Conservation (phyloP, 352 stramenopile species). For the Stephanocyclus meneghinianus region DNA sequence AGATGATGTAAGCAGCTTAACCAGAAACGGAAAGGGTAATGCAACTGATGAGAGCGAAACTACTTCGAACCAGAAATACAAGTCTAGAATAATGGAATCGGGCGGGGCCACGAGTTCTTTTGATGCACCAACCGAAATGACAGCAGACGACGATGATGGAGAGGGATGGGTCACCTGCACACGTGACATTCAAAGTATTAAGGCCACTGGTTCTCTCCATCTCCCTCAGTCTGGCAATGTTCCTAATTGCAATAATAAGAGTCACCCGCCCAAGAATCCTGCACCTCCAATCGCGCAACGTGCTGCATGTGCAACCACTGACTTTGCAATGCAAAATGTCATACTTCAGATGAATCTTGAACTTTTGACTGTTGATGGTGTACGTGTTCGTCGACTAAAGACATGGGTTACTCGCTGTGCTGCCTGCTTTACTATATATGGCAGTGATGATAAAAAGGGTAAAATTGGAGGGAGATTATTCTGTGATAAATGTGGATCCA, state of each 20-base stretch:
- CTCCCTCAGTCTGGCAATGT: constrained; percentile 4
- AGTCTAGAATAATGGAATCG: constrained; percentile 68
- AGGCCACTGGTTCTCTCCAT: constrained; percentile 50
- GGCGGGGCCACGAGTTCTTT: constrained; percentile 11
- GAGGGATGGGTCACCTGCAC: constrained; percentile 79
- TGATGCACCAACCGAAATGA: constrained; percentile 41
- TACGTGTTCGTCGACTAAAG: constrained; percentile 81
- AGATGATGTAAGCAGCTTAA: constrained; percentile 12
- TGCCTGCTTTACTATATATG: constrained; percentile 93
- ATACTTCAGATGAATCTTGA: constrained; percentile 87
- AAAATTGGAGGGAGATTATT: constrained; percentile 87
- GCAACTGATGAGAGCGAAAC: constrained; percentile 1
- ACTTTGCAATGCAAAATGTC: constrained; percentile 92
- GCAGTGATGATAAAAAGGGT: constrained; percentile 42
- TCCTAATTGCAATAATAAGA: constrained; percentile 5
- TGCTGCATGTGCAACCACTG: constrained; percentile 85
- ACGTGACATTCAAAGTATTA: constrained; percentile 65
- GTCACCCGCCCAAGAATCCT: constrained; percentile 18
- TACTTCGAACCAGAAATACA: constrained; percentile 22
- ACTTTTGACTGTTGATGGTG: constrained; percentile 84
- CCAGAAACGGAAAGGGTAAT: not conserved
- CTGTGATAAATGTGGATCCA: constrained; percentile 94
- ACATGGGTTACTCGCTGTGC: constrained; percentile 96
- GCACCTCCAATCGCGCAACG: constrained; percentile 58
- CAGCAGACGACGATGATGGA: constrained; percentile 73